Conservation (phyloP, 2,329 filamentous ascomycete species). For the Colletotrichum aenigma region DNA sequence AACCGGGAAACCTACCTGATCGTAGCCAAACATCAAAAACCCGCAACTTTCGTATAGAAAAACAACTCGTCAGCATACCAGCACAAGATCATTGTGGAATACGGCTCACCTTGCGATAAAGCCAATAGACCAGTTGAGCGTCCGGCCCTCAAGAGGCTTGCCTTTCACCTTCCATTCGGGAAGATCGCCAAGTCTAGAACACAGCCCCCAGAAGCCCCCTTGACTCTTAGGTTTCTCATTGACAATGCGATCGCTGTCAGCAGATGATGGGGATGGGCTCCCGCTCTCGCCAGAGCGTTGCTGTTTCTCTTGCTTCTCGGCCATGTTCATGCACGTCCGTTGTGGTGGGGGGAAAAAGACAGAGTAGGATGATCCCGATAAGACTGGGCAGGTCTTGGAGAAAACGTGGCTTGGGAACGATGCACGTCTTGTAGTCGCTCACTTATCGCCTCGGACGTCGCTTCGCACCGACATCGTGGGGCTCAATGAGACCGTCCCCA, state of each 20-base stretch:
- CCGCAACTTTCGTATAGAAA: no score
- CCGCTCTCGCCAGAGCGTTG: not conserved
- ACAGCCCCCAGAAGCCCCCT: conserved; percentile 13
- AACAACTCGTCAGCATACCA: no score
- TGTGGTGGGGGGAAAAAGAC: not conserved
- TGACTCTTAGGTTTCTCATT: not conserved
- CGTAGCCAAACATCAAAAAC: conserved; percentile 33
- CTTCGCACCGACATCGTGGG: not conserved
- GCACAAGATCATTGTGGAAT: no score
- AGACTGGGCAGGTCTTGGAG: not conserved
- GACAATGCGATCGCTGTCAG: not conserved
- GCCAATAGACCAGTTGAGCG: conserved; percentile 30
- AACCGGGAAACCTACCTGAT: no score
- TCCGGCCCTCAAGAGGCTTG: conserved; percentile 23
- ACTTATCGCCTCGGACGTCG: not conserved
- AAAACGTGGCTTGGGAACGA: not conserved
- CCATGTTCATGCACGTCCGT: not conserved
- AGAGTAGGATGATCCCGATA: not conserved
- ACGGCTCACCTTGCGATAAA: no score
- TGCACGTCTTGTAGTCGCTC: conserved; percentile 14
- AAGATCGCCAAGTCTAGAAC: conserved; percentile 24
- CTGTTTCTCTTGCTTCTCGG: conserved; percentile 14
- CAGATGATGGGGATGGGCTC: not conserved
- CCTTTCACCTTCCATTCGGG: conserved; percentile 28
- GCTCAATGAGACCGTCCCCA: not conserved